Evolutionary conservation across 306 rosid species (phyloP).

Genomic region (Oxytropis ochrocephala): DNA sequence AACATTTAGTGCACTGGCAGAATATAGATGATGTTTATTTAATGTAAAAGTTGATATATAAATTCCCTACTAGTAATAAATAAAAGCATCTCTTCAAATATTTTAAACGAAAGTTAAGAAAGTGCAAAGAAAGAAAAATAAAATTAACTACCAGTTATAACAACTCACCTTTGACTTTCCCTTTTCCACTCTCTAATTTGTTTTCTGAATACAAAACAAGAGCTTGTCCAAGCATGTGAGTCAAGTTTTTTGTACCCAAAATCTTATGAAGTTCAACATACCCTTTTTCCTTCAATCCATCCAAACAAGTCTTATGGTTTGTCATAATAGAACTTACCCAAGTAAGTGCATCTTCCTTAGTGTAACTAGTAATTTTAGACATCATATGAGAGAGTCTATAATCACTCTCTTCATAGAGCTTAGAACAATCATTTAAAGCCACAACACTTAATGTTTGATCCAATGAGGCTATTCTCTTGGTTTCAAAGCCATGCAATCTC

Average conservation of each 20-base stretch:
- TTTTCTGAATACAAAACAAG: conserved; percentile 33
- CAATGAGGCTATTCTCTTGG: neutral
- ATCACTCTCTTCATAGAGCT: conserved; percentile 58
- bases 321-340: conserved; percentile 55
- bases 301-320: conserved; percentile 50
- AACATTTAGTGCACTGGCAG: conserved; percentile 6
- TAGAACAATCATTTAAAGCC: conserved; percentile 48
- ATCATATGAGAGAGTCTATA: conserved; percentile 27
- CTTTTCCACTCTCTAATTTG: neutral
- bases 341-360: conserved; percentile 32
- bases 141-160: neutral
- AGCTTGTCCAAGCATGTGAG: conserved; percentile 33
- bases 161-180: conserved; percentile 14
- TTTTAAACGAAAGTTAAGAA: neutral
- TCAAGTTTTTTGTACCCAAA: conserved; percentile 38
- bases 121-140: neutral
- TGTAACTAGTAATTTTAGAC: neutral
- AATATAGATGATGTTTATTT: neutral
- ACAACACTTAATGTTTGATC: neutral
- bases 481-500: neutral
- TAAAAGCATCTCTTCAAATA: neutral
- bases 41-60: neutral
- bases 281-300: conserved; percentile 43
- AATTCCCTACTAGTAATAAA: neutral
- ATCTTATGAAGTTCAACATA: neutral